phyloP scores from a whole-genome alignment of 2,329 filamentous ascomycete species.

The Exophiala viscosa region DNA sequence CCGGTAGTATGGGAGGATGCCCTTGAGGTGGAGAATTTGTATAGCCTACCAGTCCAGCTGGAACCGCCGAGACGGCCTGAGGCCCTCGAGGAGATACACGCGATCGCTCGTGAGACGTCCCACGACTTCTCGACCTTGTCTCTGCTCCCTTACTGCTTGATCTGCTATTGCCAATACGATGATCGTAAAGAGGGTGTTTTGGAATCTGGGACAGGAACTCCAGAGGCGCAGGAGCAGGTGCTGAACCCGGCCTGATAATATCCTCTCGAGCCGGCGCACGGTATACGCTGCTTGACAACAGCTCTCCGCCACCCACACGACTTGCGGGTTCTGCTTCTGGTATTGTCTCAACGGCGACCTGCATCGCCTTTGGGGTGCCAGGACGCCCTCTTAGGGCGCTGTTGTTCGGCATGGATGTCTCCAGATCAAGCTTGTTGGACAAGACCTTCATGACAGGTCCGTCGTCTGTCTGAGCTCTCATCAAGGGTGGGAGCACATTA shows the following conservation, averaged over 20 bases:
- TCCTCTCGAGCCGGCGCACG: slow-evolving; percentile 33
- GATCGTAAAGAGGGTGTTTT: slow-evolving; percentile 27
- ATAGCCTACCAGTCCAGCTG: slow-evolving; percentile 9
- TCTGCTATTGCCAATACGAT: slow-evolving; percentile 34
- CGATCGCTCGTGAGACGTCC: slow-evolving; percentile 34
- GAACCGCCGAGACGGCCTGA: slow-evolving; percentile 7
- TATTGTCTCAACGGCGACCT: slow-evolving; percentile 48
- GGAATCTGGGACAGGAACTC: slow-evolving; percentile 25
- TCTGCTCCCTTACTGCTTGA: slow-evolving; percentile 38
- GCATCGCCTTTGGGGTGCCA: slow-evolving; percentile 87
- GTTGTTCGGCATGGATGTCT: slow-evolving; percentile 34
- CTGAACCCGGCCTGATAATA: slow-evolving; percentile 16
- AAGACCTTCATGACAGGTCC: slow-evolving; percentile 38
- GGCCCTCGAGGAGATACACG: slow-evolving; percentile 21
- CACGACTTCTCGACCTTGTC: slow-evolving; percentile 50
- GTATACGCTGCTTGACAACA: slow-evolving; percentile 37
- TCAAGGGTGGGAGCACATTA: slow-evolving; percentile 27
- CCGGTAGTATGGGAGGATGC: slow-evolving; percentile 53
- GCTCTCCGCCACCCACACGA: slow-evolving; percentile 48
- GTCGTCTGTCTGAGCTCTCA: slow-evolving; percentile 42
- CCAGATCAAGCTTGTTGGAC: slow-evolving; percentile 52
- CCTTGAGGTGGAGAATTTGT: slow-evolving; percentile 21
- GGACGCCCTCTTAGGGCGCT: slow-evolving; percentile 52
- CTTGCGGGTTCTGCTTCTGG: slow-evolving; percentile 52
- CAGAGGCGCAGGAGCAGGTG: slow-evolving; percentile 13